Evolutionary conservation across 2,329 filamentous ascomycete species (phyloP).

Genomic region (Pyricularia grisea): DNA sequence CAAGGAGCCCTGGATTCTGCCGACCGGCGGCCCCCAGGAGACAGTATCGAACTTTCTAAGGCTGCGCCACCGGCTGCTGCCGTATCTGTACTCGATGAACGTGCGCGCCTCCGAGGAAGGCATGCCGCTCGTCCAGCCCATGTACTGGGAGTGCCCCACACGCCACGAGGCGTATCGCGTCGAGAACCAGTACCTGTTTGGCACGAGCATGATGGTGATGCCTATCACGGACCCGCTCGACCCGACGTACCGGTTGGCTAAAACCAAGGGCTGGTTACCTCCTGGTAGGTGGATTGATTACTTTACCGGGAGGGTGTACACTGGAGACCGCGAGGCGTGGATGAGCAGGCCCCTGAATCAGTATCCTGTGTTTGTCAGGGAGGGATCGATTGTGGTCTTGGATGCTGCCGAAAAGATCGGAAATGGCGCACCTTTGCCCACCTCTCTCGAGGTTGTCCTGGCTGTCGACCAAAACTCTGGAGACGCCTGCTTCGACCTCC

Average conservation of each 20-base stretch:
- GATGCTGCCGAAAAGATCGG: constrained; percentile 30
- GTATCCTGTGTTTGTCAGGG: constrained; percentile 42
- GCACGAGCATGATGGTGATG: constrained; percentile 42
- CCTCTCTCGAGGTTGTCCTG: constrained; percentile 36
- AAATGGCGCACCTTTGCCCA: constrained; percentile 39
- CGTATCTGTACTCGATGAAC: constrained; percentile 52
- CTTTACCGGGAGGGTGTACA: constrained; percentile 47
- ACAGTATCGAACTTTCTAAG: constrained; percentile 40
- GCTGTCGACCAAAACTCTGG: constrained; percentile 25
- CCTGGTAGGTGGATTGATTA: constrained; percentile 45
- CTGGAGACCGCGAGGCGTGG: constrained; percentile 41
- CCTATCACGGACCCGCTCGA: constrained; percentile 45
- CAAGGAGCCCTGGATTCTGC: constrained; percentile 53
- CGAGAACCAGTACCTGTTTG: constrained; percentile 51
- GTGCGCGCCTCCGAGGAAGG: constrained; percentile 30
- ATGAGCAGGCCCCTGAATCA: constrained; percentile 39
- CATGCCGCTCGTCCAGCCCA: constrained; percentile 46
- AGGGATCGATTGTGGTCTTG: constrained; percentile 50
- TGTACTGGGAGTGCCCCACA: constrained; percentile 52
- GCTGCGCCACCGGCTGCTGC: constrained; percentile 48
- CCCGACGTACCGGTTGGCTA: constrained; percentile 32
- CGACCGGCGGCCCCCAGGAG: constrained; percentile 28
- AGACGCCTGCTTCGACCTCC: constrained; percentile 36
- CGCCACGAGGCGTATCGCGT: constrained; percentile 43
- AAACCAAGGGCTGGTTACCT: constrained; percentile 47